Base-by-base conservation (phyloP, 129 eudicot genomes). In the Flaveria ramosissima region DNA sequence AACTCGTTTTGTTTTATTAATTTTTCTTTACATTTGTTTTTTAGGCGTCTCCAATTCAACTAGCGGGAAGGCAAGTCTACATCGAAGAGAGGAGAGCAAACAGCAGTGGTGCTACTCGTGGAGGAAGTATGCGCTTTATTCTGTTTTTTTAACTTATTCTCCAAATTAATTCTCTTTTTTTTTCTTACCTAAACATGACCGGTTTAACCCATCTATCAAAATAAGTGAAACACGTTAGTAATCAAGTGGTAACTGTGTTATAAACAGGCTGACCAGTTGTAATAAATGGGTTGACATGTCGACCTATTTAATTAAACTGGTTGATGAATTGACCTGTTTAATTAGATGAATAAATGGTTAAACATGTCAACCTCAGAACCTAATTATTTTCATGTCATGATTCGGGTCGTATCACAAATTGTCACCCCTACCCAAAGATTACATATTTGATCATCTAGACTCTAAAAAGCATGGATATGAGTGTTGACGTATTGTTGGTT, bases 1-100 rank as follows among this genome's bases (percentile, higher is more conserved):
- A 65, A 30, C 26, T 65, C 20, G 1, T 19, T 51, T 16, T 3
- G n/a, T 55, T 41, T 15, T 11, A 10, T 8, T 26, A 13, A 30
- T 1, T 30, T 51, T 52, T 14, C 36, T 39, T n/a, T 26, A 19
- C 65, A 7, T 69, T 39, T 51, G 45, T 62, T 41, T 80, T 79
- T 61, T 77, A 95, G 99, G 96, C 94, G 17, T 91, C 99, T 65
- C 97, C 99, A 24, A 78, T 95, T 59, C 90, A 87, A 53, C 41
- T 95, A 76, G 92, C 75, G 4, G 99, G 97, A 65, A 86, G 92
- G 74, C 91, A 81, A 86, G 91, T 94, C 32, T 91, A 89, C 82
- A 60, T 94, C 50, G 97, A 91, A 82, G 90, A 87, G 81, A 88
- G 97, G 83, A 81, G 96, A 89, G 88, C 90, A 68, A 87, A 81